A percentile compares a stretch with the other conserved stretches of the same genome.
Evolutionary conservation across 148 eudicot species (phyloP).

Genomic region (Camellia granthamiana): DNA sequence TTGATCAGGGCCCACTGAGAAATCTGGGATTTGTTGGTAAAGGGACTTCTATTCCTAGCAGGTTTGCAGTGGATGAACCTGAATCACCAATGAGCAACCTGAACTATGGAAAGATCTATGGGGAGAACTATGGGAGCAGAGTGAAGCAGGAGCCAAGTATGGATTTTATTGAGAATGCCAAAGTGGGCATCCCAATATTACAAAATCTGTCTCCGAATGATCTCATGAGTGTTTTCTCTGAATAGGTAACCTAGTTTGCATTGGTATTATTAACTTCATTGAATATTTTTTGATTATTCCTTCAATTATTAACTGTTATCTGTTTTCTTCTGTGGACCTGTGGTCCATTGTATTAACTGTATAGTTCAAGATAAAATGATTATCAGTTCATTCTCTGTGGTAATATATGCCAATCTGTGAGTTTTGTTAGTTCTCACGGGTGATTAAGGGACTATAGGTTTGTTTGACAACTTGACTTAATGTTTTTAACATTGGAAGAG

Average conservation of each 20-base stretch:
- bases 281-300: neutral
- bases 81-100: constrained; percentile 25
- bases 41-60: constrained; percentile 39
- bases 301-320: neutral
- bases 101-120: constrained; percentile 20
- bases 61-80: constrained; percentile 44
- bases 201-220: constrained; percentile 33
- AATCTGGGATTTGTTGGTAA: constrained; percentile 37
- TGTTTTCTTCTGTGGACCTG: neutral
- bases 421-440: neutral
- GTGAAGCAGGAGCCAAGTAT: constrained; percentile 49
- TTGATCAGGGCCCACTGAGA: constrained; percentile 31
- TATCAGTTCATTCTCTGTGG: neutral
- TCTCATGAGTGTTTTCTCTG: constrained; percentile 40
- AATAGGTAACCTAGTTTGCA: constrained; percentile 31
- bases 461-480: neutral
- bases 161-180: constrained; percentile 26
- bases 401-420: neutral
- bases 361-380: neutral
- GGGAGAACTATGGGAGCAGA: constrained; percentile 27
- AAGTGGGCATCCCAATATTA: constrained; percentile 27
- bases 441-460: neutral
- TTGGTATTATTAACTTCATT: constrained; percentile 1
- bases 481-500: neutral
- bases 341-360: neutral